These are phyloP conservation scores for Adansonia digitata DNA, from an alignment of 345 rosid species.

Conservation along the genomic window DNA sequence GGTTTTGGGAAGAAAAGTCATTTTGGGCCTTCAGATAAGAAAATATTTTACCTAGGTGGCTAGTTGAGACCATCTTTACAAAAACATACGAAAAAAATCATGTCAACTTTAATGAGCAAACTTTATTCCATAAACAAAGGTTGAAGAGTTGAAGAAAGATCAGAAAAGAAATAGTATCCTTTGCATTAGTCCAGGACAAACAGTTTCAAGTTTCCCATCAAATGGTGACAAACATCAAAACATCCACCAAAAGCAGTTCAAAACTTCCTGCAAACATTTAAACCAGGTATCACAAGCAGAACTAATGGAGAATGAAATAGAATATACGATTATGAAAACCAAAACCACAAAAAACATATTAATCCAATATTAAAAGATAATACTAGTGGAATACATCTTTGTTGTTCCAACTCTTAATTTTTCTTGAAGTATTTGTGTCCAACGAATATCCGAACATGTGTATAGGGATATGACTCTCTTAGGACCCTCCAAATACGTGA, in stretches of 20 bases:
- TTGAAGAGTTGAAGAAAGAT: not conserved
- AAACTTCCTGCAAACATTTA: conserved; percentile 20
- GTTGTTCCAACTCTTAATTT: too few relatives aligned
- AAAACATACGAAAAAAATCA: not conserved
- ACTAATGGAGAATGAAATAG: not conserved
- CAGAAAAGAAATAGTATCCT: not conserved
- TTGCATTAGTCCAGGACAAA: conserved; percentile 7
- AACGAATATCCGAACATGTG: too few relatives aligned
- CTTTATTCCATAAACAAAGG: conserved; percentile 18
- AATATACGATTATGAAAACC: too few relatives aligned
- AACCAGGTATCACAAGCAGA: not conserved
- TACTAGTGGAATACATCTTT: not conserved
- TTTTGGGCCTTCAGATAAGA: too few relatives aligned
- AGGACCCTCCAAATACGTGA: too few relatives aligned
- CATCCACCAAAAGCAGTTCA: conserved; percentile 11
- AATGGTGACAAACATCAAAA: conserved; percentile 5
- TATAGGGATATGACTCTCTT: too few relatives aligned
- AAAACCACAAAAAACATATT: not conserved
- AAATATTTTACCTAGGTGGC: too few relatives aligned
- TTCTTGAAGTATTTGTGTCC: too few relatives aligned
- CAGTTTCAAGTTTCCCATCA: conserved; percentile 1
- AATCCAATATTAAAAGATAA: not conserved
- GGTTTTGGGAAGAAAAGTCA: too few relatives aligned
- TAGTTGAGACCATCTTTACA: not conserved
- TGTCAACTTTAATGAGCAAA: not conserved